Base-by-base conservation (phyloP, 2,329 filamentous ascomycete genomes). In the Trichoderma sp. region DNA sequence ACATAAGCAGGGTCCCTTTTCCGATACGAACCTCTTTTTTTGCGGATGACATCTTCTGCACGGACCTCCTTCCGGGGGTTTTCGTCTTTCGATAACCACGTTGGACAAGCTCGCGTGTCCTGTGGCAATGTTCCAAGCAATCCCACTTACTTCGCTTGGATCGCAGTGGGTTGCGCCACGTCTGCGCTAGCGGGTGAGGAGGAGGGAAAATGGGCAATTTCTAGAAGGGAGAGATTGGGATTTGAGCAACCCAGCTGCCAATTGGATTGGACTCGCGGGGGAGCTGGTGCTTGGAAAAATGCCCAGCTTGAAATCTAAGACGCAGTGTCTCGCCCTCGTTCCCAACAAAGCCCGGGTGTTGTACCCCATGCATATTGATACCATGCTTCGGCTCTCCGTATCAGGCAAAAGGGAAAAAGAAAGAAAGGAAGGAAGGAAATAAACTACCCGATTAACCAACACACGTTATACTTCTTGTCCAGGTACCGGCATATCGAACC, bases 71-170 rank as follows among this genome's bases (percentile, higher is more conserved):
- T 53, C 39, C n/a, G 36, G 56, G 56, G 65, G 36, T 61, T 47
- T 47, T 51, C n/a, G n/a, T 21, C 43, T 53, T 53, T 53, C 24
- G 66, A 57, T 43, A 57, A 32, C 58, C 68, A 70, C 60, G 68
- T 70, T 70, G 47, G 68, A 64, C 47, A 28, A 70, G 68, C 68
- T 70, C 68, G 60, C 60, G 60, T 70, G 68, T 58, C 60, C 68
- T 64, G 30, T 70, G 68, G 68, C 39, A 58, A 58, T 62, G 18
- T 8, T 47, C 34, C 21, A 60, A 28, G 51, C 3, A 30, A 14
- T n/a, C 18, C 39, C 39, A 39, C 18, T n/a, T 9, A 11, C 43
- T n/a, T 53, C n/a, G n/a, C 43, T 51, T 51, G n/a, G 18, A 51
- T 51, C 47, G n/a, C 21, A 21, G 21, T 32, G 30, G 57, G 57